These are phyloP conservation scores for Tricholoma sp. DNA, from an alignment of 768 basidiomycete species.

Conservation along the genomic window DNA sequence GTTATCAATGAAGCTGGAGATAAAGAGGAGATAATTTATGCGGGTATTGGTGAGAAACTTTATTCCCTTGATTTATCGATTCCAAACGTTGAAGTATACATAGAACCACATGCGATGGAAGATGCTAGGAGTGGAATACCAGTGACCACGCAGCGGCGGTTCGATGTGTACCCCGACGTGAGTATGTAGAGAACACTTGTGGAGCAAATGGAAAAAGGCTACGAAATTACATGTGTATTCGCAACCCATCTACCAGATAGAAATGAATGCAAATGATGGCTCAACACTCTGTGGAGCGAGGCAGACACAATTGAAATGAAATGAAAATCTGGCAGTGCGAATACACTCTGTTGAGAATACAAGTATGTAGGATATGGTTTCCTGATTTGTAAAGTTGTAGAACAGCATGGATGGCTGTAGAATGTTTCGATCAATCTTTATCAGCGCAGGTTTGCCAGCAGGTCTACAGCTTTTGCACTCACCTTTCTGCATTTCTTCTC, in stretches of 20 bases:
- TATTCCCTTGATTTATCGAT: neutral
- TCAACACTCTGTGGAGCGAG: no score
- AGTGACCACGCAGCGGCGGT: slow-evolving; percentile 86
- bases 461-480: neutral
- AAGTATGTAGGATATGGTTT: slow-evolving; percentile 11
- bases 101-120: slow-evolving; percentile 50
- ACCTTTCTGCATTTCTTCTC: slow-evolving; percentile 8
- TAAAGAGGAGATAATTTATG: slow-evolving; percentile 73
- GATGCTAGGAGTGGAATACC: slow-evolving; percentile 81
- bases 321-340: no score
- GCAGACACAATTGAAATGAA: no score
- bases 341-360: no score
- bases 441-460: slow-evolving; percentile 17
- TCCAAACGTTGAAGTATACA: neutral
- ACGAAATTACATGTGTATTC: no score
- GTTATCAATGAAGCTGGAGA: slow-evolving; percentile 73
- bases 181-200: slow-evolving; percentile 20
- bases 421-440: slow-evolving; percentile 26
- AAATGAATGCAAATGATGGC: no score
- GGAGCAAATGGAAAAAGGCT: neutral
- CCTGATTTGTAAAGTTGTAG: slow-evolving; percentile 36
- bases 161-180: slow-evolving; percentile 88
- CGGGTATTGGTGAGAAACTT: slow-evolving; percentile 67
- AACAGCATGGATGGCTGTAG: slow-evolving; percentile 39
- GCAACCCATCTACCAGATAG: no score